phyloP scores from a whole-genome alignment of 2,329 filamentous ascomycete species.

The Penicillium sp. region DNA sequence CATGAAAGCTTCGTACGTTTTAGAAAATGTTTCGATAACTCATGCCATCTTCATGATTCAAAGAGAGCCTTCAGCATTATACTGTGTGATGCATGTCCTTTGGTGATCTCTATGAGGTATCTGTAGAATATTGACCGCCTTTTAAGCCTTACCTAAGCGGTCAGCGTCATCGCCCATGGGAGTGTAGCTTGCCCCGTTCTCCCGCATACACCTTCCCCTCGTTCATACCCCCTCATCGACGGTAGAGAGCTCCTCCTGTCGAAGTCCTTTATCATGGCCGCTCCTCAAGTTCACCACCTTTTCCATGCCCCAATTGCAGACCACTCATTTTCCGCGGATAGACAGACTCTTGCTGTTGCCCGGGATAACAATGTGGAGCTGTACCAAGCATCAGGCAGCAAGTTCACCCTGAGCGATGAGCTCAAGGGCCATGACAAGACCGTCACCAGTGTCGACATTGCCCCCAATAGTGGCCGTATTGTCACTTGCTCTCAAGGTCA shows the following conservation, averaged over 20 bases:
- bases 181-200: slow-evolving; percentile 5
- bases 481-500: slow-evolving; percentile 95
- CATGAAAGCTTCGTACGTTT: too few relatives aligned
- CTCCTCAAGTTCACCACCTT: slow-evolving; percentile 91
- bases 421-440: slow-evolving; percentile 96
- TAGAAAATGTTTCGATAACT: too few relatives aligned
- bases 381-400: slow-evolving; percentile 72
- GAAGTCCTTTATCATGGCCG: slow-evolving; percentile 66
- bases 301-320: slow-evolving; percentile 96
- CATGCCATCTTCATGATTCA: neutral
- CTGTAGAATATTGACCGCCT: neutral
- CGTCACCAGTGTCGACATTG: slow-evolving; percentile 95
- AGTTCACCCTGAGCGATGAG: slow-evolving; percentile 86
- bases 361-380: slow-evolving; percentile 90
- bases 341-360: slow-evolving; percentile 83
- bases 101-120: neutral
- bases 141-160: slow-evolving; percentile 22
- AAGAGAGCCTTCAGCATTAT: too few relatives aligned
- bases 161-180: slow-evolving; percentile 25
- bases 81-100: neutral
- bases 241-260: slow-evolving; percentile 99
- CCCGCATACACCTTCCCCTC: slow-evolving; percentile 14
- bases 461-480: slow-evolving; percentile 85
- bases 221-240: slow-evolving; percentile 53
- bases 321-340: slow-evolving; percentile 96